Base-by-base conservation (phyloP, 108 stramenopile species). In the Conticribra weissflogii region DNA sequence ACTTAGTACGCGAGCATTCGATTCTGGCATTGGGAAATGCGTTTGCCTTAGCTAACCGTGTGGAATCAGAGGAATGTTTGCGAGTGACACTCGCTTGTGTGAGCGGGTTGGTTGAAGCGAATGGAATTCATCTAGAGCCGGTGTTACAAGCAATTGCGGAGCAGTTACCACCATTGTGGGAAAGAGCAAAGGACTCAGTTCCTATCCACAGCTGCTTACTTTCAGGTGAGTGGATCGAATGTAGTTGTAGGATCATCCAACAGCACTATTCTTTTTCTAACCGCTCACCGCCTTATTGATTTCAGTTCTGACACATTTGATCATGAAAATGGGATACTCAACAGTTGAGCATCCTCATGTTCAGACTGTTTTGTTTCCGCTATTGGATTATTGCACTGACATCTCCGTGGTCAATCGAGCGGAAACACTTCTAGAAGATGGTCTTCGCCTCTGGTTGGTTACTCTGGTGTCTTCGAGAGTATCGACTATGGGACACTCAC, bases 351-450 rank as follows among this genome's bases (percentile, higher is more conserved):
- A 76, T 32, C 46, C 41, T 29, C 68, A 76, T 31, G 68, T 76
- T 23, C 74, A 76, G 36, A 70, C 59, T 3, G 74, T 76, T 8
- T 27, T 76, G 1, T 71, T 76, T 30, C 74, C 74, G 24, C 54
- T 76, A 1, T 58, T 76, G 57, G 74, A 76, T 63, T 76, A 76
- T 29, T 70, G 68, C 60, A 76, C 74, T 4, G 74, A 76, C 29
- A 71, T 76, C 22, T 63, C 19, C 12, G 68, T 63, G 23, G 62
- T 63, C 5, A 61, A 76, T 48, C 45, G 74, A 32, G 74, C 74
- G 15, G 74, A 76, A 21, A 76, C 59, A n/a, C 44, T 76, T 0
- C 24, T 76, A 48, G 74, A 76, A 19, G 74, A 76, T 54, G 74
- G 74, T 29, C 41, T 76, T 16, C 32, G 68, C 28, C 68, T 76